phyloP scores from a whole-genome alignment of 2,329 filamentous ascomycete genomes.

The Claviceps digitariae region DNA sequence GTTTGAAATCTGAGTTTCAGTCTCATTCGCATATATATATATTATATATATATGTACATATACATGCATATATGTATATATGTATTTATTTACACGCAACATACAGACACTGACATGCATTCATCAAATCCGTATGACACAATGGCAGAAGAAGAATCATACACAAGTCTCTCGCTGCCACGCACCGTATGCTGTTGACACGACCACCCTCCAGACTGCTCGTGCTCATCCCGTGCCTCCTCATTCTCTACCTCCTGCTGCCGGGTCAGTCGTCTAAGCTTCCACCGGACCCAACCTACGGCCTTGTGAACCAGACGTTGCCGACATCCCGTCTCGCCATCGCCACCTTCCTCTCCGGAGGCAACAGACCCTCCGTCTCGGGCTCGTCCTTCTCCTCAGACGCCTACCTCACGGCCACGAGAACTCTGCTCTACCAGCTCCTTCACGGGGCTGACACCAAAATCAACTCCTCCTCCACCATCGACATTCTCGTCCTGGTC shows the following conservation, averaged over 20 bases:
- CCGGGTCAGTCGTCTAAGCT: background rate
- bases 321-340: conserved; percentile 1
- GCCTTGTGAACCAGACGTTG: background rate
- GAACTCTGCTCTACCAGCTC: conserved; percentile 27
- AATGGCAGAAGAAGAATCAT: background rate
- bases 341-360: conserved; percentile 1
- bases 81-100: background rate
- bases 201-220: background rate
- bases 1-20: too few relatives aligned
- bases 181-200: background rate
- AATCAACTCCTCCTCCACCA: conserved; percentile 10
- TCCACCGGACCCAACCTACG: background rate
- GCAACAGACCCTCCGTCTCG: background rate
- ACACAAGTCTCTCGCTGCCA: background rate
- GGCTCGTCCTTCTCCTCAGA: background rate
- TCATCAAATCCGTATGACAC: background rate
- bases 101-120: background rate
- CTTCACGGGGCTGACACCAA: conserved; percentile 23
- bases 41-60: background rate
- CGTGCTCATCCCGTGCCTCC: background rate
- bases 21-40: background rate
- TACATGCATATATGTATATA: background rate
- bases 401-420: conserved; percentile 23
- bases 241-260: background rate
- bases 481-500: background rate